Base-by-base conservation (phyloP, 139 green algal species). In the Edaphochlamys debaryana region DNA sequence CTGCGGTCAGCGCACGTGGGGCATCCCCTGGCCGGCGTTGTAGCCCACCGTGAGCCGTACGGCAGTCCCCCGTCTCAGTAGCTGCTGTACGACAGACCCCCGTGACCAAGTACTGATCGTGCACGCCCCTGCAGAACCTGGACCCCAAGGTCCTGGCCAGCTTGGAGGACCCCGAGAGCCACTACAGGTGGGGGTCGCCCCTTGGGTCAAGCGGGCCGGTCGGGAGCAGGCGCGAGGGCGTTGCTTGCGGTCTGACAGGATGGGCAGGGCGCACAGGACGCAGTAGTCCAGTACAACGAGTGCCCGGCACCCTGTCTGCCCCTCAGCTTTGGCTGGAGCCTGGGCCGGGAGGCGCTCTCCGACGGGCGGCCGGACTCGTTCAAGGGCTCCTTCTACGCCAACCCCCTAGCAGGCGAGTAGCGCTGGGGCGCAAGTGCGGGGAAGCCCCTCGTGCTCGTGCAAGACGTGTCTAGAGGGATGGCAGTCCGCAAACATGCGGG, bases 311-410 rank as follows among this genome's bases (percentile, higher is more conserved):
- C 48, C n/a, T n/a, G n/a, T n/a, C n/a, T n/a, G n/a, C 11, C 45
- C 45, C 45, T 9, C 45, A 42, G 45, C 45, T 54, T 54, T 54
- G 94, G 94, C 0, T 97, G 94, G 94, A 90, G 69, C 17, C 91
- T 37, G 27, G 30, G 64, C 32, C 54, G 48, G 60, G 94, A 97
- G 69, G 69, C 56, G 22, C 86, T 97, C 37, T 66, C 70, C 20
- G 78, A 72, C 70, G 94, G 94, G 0, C 27, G 62, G 20, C 83
- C 62, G 0, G 94, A 97, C 86, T 89, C 48, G 27, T 30, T 87
- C 64, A 94, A 95, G 79, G 90, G 90, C 67, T 89, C 69, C 45
- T 96, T 82, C 74, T 96, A 97, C 42, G 93, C 90, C 67, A 97
- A 96, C 85, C 93, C 93, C 4, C 23, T 86, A 2, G 38, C 62